Base-by-base conservation (phyloP, 1,284 basidiomycete genomes). In the Apiotrichum brassicae region DNA sequence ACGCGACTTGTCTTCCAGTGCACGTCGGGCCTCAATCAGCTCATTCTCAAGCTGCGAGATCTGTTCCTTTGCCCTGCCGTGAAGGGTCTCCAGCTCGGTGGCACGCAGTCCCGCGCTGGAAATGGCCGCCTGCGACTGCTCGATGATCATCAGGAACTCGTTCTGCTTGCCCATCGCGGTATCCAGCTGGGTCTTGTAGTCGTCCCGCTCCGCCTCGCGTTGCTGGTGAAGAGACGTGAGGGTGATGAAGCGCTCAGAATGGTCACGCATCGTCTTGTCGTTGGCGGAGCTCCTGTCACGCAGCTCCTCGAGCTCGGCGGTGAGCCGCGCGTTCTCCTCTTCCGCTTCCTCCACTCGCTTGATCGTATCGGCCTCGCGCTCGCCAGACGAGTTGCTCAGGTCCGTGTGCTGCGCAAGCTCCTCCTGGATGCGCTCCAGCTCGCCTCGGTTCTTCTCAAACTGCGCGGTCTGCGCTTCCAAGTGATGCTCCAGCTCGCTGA, bases 271-370 rank as follows among this genome's bases (percentile, higher is more conserved):
- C 47, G 81, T 76, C 41, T 77, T 70, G 63, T 97, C 89, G 49
- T 86, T 71, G 11, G 72, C 63, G 34, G 78, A 76, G 53, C 83
- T 78, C 46, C 79, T 80, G 46, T 83, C 80, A 58, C 89, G 86
- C 12, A 97, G 75, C 20, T 84, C 81, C 39, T 82, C 78, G 53
- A 92, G 81, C 51, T 86, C 82, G 57, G 84, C 81, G 25, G 82
- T 63, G 2, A 82, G 78, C 41, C 81, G 81, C 44, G 83, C 81
- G 65, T 93, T 85, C 9, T 83, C 80, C 49, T 86, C 85, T 51
- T 94, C 86, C n/a, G 88, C 77, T 3, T 80, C 77, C 56, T 94
- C 88, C 1, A 89, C 87, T 13, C 89, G 84, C 65, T 85, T 83
- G 32, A 81, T 76, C 4, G 89, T 83, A 49, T 94, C 90, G n/a